Evolutionary conservation across 1,284 basidiomycete species (phyloP), one percentile per base, ranked within the genome.

Genomic region (Cutaneotrichosporon sp.): DNA sequence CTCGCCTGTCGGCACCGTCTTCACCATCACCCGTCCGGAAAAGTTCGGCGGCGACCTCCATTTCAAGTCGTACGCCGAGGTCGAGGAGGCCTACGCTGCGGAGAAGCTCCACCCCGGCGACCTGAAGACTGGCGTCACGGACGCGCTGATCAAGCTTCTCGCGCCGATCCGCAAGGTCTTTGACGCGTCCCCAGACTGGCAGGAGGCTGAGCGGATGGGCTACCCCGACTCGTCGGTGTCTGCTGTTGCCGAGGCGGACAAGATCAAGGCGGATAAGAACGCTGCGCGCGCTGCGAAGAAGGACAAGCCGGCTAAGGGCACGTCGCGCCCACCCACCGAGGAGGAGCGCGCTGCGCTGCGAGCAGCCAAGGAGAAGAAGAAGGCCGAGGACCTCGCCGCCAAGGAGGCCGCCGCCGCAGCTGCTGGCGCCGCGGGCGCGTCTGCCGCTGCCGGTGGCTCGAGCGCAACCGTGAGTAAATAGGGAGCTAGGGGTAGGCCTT

Each of bases 31-130:
- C 48, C 78, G 92, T 41, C 84, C 82, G 51, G 84, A 83, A 61
- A 89, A 91, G 72, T 87, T 83, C 59, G 93, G 93, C n/a, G 90
- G 89, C 0, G 77, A 84, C 46, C 75, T 84, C 52, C 90, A 96
- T 73, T 94, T 90, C 77, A 62, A 64, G 39, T 77, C 76, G 7
- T 92, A 84, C 72, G 78, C 80, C 16, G 80, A 81, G 27, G 71
- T 98, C 57, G 80, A 88, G 71, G 76, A 79, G n/a, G 88, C 87
- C 53, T 98, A 92, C 70, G 82, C 77, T 26, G 80, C 79, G 52
- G 87, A 85, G 75, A 81, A 82, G 56, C 65, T 98, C 5, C 91
- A 97, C 72, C 96, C 94, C 1, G 85, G 84, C 26, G 96, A 97
- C 72, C 76, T 99, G 63, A 99, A 98, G 78, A 75, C 75, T 8